Conservation (phyloP, 257 asterid species). For the Rauvolfia tetraphylla region DNA sequence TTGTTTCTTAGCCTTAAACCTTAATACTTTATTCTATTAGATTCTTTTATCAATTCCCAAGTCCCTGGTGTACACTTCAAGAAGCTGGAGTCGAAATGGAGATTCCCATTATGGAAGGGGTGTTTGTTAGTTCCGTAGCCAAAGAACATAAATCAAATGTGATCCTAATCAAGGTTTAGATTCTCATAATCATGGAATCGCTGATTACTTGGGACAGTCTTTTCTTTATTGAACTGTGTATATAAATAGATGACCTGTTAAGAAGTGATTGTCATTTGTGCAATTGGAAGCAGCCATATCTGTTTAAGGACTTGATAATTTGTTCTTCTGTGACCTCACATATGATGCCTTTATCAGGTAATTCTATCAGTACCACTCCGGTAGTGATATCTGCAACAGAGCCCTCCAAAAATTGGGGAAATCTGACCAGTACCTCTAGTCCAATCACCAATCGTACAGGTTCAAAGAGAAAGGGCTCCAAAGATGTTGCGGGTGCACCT, state of each 20-base stretch:
- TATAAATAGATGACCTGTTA: too few relatives aligned
- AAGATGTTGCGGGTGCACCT: conserved; percentile 31
- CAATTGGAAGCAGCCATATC: neutral
- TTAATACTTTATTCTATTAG: neutral
- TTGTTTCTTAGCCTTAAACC: neutral
- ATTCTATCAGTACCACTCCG: conserved; percentile 39
- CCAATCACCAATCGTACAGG: conserved; percentile 33
- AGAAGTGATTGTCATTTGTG: neutral
- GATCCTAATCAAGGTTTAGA: neutral
- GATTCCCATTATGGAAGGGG: neutral
- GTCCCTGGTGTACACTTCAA: too few relatives aligned
- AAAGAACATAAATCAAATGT: neutral
- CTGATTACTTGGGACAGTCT: neutral
- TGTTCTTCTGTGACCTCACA: neutral
- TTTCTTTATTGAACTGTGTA: too few relatives aligned
- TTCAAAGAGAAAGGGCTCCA: conserved; percentile 54
- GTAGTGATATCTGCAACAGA: conserved; percentile 41
- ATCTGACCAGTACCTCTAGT: conserved; percentile 35
- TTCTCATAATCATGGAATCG: neutral
- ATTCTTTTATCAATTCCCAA: neutral
- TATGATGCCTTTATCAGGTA: conserved; percentile 39
- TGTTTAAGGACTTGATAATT: neutral
- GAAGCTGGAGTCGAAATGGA: neutral
- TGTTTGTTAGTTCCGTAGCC: neutral
- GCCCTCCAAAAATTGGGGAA: conserved; percentile 25